Conservation (phyloP, 2,329 filamentous ascomycete species). For the Ophiostoma pallidulum region DNA sequence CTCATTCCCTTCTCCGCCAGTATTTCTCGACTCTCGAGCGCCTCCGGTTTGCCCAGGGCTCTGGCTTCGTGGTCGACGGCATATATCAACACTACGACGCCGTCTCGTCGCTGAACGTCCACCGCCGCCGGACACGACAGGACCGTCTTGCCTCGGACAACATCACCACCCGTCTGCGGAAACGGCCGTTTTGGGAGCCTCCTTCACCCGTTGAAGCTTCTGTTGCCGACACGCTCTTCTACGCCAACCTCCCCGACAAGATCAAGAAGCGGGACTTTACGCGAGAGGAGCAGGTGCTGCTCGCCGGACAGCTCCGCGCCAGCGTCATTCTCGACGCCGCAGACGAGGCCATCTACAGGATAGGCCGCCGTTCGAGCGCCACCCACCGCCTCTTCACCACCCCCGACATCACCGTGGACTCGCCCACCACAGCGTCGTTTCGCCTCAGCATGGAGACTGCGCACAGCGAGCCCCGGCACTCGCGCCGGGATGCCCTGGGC, state of each 20-base stretch:
- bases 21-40: constrained; percentile 68
- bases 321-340: constrained; percentile 31
- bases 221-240: constrained; percentile 54
- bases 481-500: constrained; percentile 6
- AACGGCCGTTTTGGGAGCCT: constrained; percentile 15
- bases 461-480: constrained; percentile 1
- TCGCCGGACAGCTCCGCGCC: constrained; percentile 40
- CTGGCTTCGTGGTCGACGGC: constrained; percentile 23
- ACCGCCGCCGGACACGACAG: constrained; percentile 23
- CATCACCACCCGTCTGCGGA: constrained; percentile 23
- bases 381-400: constrained; percentile 21
- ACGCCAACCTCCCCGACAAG: constrained; percentile 61
- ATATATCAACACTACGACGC: constrained; percentile 30
- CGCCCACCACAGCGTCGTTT: constrained; percentile 6
- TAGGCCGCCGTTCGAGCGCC: constrained; percentile 30
- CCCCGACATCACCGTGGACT: constrained; percentile 21
- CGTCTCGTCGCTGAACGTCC: constrained; percentile 23
- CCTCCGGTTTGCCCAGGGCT: constrained; percentile 50
- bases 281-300: constrained; percentile 57
- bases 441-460: constrained; percentile 15
- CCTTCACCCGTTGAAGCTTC: constrained; percentile 10
- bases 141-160: constrained; percentile 24
- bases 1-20: constrained; percentile 29
- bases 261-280: constrained; percentile 62
- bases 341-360: constrained; percentile 47